Base-by-base conservation (phyloP, 2,329 filamentous ascomycete genomes). In the Fragosphaeria purpurea region DNA sequence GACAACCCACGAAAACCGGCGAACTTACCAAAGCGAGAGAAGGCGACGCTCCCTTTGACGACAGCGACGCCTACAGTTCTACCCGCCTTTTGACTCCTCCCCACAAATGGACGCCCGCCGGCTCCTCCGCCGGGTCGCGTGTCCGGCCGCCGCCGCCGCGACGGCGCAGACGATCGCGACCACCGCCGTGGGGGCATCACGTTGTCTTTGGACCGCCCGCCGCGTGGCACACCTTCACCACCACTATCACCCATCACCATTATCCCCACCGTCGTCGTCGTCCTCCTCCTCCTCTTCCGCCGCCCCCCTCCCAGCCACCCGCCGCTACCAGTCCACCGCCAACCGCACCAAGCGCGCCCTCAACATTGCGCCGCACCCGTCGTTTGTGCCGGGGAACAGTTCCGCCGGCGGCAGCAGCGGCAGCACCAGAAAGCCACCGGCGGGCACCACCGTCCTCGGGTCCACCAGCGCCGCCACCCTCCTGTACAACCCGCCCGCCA, bases 321-420 rank as follows among this genome's bases (percentile, higher is more conserved):
- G 55, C 47, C 63, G 75, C 46, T 70, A 76, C 64, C 72, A 80
- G 61, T 66, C 69, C 9, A 75, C 75, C 34, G 65, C 72, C 3
- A 63, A 70, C 48, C 75, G 78, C 50, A 79, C 75, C 42, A 79
- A 77, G 66, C 73, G 74, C 51, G 66, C 72, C 44, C 73, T 81
- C 60, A 81, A 79, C 61, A 72, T 83, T 58, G 67, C 74, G 10
- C 79, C 80, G 46, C 78, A 83, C 68, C 67, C 74, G 39, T 79
- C 78, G 57, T 83, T 84, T 65, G 67, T 79, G 41, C 56, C 60
- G 39, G n/a, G 45, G 32, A 38, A 38, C 33, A 31, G 33, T 13
- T 39, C 44, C 30, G 41, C 48, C 33, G 33, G 44, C 22, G 37
- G 47, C 13, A 41, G 38, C 45, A 10, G 32, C 9, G 9, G 43